Evolutionary conservation across 2,329 filamentous ascomycete genomes (phyloP).

Genomic region (Colletotrichum salicis): DNA sequence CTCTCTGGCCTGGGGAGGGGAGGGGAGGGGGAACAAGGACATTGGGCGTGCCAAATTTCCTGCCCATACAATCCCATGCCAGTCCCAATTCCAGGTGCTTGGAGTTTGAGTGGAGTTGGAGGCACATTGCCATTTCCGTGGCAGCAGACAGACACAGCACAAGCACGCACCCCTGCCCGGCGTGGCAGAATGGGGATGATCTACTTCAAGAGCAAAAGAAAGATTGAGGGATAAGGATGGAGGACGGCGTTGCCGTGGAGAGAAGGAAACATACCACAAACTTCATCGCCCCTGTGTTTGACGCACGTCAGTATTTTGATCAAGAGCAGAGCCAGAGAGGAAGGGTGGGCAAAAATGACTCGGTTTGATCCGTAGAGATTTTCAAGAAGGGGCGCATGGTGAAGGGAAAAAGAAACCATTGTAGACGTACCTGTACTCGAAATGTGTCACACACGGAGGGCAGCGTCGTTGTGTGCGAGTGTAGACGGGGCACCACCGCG

Average conservation of each 20-base stretch:
- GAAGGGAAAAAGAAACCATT: neutral
- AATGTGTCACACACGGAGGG: constrained; percentile 55
- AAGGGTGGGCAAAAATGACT: neutral
- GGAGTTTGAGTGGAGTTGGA: constrained; percentile 13
- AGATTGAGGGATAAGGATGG: neutral
- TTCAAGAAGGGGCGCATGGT: neutral
- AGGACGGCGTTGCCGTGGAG: too few species aligned
- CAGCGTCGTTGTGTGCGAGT: constrained; percentile 56
- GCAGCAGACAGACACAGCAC: constrained; percentile 3
- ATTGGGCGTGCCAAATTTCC: neutral
- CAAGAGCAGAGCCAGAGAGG: neutral
- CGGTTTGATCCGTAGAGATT: constrained; percentile 3
- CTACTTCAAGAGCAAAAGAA: neutral
- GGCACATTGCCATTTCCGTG: neutral
- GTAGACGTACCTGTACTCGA: constrained; percentile 53
- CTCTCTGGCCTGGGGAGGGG: neutral
- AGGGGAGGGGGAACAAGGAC: neutral
- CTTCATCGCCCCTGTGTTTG: constrained; percentile 54
- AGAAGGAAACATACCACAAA: constrained; percentile 53
- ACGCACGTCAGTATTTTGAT: constrained; percentile 19
- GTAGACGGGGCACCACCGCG: constrained; percentile 56
- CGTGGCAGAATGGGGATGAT: neutral
- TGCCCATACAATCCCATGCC: constrained; percentile 17
- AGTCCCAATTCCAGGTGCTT: constrained; percentile 26
- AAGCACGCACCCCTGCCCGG: constrained; percentile 1